Evolutionary conservation across 345 rosid genomes (phyloP), one percentile per base, ranked within the genome.

Genomic region (Gynandropsis gynandra): DNA sequence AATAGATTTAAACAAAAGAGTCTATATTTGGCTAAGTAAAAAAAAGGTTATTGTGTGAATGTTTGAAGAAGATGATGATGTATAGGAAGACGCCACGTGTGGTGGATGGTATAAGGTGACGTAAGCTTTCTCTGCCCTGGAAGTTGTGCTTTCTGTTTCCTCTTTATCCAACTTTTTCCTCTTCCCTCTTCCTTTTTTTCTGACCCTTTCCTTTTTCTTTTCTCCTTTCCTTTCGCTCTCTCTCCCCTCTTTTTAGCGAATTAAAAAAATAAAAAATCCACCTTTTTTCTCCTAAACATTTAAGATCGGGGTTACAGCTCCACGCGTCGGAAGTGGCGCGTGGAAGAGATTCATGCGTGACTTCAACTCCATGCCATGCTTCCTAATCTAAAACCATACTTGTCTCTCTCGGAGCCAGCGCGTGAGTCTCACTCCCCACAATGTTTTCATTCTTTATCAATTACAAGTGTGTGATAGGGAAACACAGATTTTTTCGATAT

Each of bases 101-200:
- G 54, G 21, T 32, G 10, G 0, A 44, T 40, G 48, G 40, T 49
- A 42, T 1, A 49, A 35, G 31, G 36, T 58, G 70, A 59, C 64
- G 70, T 58, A 58, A 45, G 55, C 42, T 42, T 18, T 49, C n/a
- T 49, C 16, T 32, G 42, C 13, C 39, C 20, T 43, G 39, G 33
- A 9, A 44, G 41, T 46, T 46, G 54, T 51, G 59, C 51, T 58
- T 58, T 65, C 51, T 65, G 70, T 59, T 65, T 59, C 56, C 50
- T 53, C 61, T 53, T 53, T 65, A 38, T 58, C 60, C 44, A 52
- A 45, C 65, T 59, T 66, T 59, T 52, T 17, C 35, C 16, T 32
- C 38, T 41, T 57, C 31, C 2, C 51, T 20, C 35, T 51, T 50
- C 54, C 32, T 58, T 44, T 56, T 41, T 63, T 42, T 18, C 52